Conservation (phyloP, 164 flowering plant genomes). For the Nelumbo lutea region DNA sequence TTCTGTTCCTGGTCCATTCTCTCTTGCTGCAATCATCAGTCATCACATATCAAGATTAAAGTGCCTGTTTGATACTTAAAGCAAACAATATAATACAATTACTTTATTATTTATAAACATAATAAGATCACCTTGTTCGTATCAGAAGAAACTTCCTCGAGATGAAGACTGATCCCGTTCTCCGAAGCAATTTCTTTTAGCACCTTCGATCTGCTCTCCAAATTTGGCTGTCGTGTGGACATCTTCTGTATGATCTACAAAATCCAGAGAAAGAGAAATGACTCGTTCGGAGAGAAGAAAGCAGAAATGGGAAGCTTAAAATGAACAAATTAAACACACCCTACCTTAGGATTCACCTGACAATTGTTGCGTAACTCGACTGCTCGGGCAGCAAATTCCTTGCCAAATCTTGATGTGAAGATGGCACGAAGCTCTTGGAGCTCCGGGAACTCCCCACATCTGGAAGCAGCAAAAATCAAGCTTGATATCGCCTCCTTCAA, state of each 20-base stretch:
- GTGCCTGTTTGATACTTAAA: no score
- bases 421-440: conserved; percentile 61
- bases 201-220: conserved; percentile 58
- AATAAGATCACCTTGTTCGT: conserved; percentile 29
- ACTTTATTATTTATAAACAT: background rate
- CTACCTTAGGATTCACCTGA: conserved; percentile 62
- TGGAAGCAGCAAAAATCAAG: conserved; percentile 63
- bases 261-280: background rate
- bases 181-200: conserved; percentile 70
- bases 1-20: conserved; percentile 13
- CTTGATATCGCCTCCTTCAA: conserved; percentile 62
- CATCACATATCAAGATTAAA: background rate
- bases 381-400: conserved; percentile 60
- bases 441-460: conserved; percentile 89
- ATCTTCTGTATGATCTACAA: conserved; percentile 72
- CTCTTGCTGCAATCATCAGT: conserved; percentile 20
- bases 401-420: conserved; percentile 59
- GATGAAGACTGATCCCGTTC: conserved; percentile 38
- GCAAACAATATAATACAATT: no score
- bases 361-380: conserved; percentile 67
- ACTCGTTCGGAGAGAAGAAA: background rate
- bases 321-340: background rate
- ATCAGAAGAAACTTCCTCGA: conserved; percentile 35
- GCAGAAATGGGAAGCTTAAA: background rate
- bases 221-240: conserved; percentile 57